Evolutionary conservation across 2,329 filamentous ascomycete species (phyloP), one percentile per base, ranked within the genome.

Genomic region (Tolypocladium endophyticum): DNA sequence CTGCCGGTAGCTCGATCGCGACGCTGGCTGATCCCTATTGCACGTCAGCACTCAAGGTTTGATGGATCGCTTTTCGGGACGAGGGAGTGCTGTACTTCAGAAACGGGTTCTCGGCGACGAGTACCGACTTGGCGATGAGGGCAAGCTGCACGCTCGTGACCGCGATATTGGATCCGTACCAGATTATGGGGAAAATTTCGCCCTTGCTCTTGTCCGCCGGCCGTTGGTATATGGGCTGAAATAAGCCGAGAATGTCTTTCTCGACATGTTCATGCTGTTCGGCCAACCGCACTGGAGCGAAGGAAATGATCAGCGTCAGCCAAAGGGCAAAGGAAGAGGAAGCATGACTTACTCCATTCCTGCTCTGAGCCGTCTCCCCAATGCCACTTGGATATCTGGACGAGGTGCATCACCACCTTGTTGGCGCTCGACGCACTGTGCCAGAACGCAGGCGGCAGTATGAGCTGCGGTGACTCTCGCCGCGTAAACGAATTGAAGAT

Each of bases 401-500:
- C 73, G 9, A 74, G 75, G 59, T 76, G 74, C 66, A 76, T 70
- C 6, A 76, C 73, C 18, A 73, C 71, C 61, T 72, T 73, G 64
- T 76, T 76, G 1, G 73, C 74, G 11, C 67, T 70, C 0, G 73
- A 73, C 0, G 73, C 71, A 2, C 66, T 68, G 4, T 69, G 66
- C 55, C 72, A 73, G 28, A 73, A 69, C 12, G 72, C 72, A 0
- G 69, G 65, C 1, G 70, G 69, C 0, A 75, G 67, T 3, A 71
- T 68, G 47, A 76, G 69, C 62, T 76, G 72, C 0, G 74, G 74
- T 0, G 73, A 67, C 14, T 76, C 71, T 9, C 68, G 66, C 38
- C 72, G 69, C 2, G 73, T 76, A 43, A 76, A 73, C 0, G 74
- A 75, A 56, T 76, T 72, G 59, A 73, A 76, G 4, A 76, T 74